Conservation (phyloP, 106 monocot species). For the Gastrodia elata region DNA sequence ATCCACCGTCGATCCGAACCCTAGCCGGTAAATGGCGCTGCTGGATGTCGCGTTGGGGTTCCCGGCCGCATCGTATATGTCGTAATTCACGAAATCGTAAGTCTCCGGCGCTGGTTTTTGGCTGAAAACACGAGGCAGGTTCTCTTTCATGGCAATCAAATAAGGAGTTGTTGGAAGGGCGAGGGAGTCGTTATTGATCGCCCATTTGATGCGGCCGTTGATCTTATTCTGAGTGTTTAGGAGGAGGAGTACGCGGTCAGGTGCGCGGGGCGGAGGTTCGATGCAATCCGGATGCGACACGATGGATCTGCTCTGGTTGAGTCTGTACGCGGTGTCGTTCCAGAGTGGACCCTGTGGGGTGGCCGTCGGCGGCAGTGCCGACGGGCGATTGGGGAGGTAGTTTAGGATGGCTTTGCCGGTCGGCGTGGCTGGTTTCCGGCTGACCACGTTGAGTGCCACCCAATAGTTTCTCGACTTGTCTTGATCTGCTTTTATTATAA, state of each 20-base stretch:
- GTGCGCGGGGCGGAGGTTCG: constrained; percentile 28
- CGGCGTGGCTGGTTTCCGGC: constrained; percentile 39
- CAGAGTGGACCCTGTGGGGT: constrained; percentile 47
- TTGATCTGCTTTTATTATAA: constrained; percentile 58
- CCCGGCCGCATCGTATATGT: constrained; percentile 5
- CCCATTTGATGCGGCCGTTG: constrained; percentile 45
- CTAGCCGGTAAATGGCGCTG: constrained; percentile 36
- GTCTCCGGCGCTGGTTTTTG: constrained; percentile 42
- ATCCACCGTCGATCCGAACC: constrained; percentile 65
- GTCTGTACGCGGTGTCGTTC: constrained; percentile 45
- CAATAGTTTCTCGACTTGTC: constrained; percentile 73
- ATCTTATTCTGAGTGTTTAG: constrained; percentile 84
- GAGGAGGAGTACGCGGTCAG: constrained; percentile 53
- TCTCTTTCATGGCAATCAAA: constrained; percentile 45
- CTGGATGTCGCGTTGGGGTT: constrained; percentile 21
- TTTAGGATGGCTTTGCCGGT: constrained; percentile 59
- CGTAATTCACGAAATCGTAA: constrained; percentile 26
- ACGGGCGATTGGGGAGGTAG: constrained; percentile 51
- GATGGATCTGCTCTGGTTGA: constrained; percentile 36
- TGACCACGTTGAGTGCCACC: constrained; percentile 53
- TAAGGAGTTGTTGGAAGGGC: constrained; percentile 61
- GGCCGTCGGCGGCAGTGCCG: constrained; percentile 17
- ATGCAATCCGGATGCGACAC: constrained; percentile 31
- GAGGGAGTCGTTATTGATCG: constrained; percentile 76
- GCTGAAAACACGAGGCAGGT: constrained; percentile 30